Evolutionary conservation across 306 rosid genomes (phyloP).

Genomic region (Abrus pulchellus): DNA sequence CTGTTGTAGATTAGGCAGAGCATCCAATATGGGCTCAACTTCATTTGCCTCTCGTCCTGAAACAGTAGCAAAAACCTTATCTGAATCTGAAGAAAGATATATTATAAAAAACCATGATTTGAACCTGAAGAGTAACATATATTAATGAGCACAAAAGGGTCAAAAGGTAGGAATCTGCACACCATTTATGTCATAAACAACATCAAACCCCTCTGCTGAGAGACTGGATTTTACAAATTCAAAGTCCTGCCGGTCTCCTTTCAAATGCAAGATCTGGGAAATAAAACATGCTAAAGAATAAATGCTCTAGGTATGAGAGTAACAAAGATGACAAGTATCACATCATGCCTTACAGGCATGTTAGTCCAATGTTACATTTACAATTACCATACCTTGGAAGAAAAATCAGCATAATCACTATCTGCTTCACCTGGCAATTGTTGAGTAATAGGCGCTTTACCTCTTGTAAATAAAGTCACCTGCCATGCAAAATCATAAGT

Average conservation of each 20-base stretch:
- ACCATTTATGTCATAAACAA: conserved; percentile 97
- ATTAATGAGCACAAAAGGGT: not conserved
- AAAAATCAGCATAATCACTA: conserved; percentile 72
- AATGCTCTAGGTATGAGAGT: conserved; percentile 6
- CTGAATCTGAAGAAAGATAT: conserved; percentile 26
- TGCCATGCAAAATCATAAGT: conserved; percentile 50
- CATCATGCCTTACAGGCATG: conserved; percentile 3
- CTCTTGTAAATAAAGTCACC: conserved; percentile 97
- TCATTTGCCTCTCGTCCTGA: conserved; percentile 95
- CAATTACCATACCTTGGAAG: conserved; percentile 75
- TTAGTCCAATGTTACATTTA: conserved; percentile 29
- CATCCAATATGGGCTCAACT: conserved; percentile 87
- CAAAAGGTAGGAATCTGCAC: conserved; percentile 38
- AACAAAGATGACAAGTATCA: not conserved
- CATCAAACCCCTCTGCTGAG: conserved; percentile 86
- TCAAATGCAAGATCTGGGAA: conserved; percentile 85
- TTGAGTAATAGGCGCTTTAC: conserved; percentile 84
- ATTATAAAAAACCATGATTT: conserved; percentile 5
- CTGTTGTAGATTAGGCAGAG: conserved; percentile 91
- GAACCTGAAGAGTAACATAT: conserved; percentile 24
- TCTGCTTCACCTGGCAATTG: conserved; percentile 95
- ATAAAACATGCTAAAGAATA: conserved; percentile 25
- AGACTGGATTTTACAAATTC: conserved; percentile 92
- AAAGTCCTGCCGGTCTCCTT: conserved; percentile 92
- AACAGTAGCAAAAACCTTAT: conserved; percentile 33